Evolutionary conservation across 2,329 filamentous ascomycete species (phyloP), one percentile per base, ranked within the genome.

Genomic region (Fusarium longipes): DNA sequence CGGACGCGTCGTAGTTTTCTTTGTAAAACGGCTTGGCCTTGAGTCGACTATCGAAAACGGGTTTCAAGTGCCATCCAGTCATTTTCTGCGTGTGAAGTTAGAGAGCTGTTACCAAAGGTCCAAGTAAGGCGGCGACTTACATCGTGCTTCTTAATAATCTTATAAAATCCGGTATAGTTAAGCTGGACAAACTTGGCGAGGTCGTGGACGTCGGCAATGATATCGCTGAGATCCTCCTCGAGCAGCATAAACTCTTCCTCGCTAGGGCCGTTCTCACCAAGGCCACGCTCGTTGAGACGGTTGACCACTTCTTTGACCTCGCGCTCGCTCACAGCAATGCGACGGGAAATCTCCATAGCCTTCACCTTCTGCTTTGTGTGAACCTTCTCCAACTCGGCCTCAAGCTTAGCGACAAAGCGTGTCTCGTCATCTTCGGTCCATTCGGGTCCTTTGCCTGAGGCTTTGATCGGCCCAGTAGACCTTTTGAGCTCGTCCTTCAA

Each of bases 61-160:
- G 96, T 74, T 92, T 94, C 32, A 99, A 87, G 75, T 96, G 89
- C 93, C 95, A 97, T 63, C 89, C 86, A 1, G 96, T 99, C 84
- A 92, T 86, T 93, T 99, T 99, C 91, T 96, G 74, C 20, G 40
- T 30, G 15, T 38, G 32, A 40, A n/a, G 68, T 77, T 64, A 77
- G 70, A 44, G n/a, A 36, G 48, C 6, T 10, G 15, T 20, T 33
- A 15, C 17, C 5, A 17, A 39, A 32, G 42, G 35, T 10, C 9
- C 17, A n/a, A 18, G 35, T 51, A 38, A 8, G 17, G 15, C 12
- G 22, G 48, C 25, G 35, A 66, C 91, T 72, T 80, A 95, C 92
- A 82, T 97, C 96, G 79, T 99, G 96, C 85, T 99, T 99, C 86
- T 99, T 99, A 80, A 99, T 97, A 68, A 99, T 99, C 85, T 99